A percentile compares a stretch with the other conserved stretches of the same genome.
Evolutionary conservation across 2,329 filamentous ascomycete genomes (phyloP).

Genomic region (Torrubiella hemipterigena): DNA sequence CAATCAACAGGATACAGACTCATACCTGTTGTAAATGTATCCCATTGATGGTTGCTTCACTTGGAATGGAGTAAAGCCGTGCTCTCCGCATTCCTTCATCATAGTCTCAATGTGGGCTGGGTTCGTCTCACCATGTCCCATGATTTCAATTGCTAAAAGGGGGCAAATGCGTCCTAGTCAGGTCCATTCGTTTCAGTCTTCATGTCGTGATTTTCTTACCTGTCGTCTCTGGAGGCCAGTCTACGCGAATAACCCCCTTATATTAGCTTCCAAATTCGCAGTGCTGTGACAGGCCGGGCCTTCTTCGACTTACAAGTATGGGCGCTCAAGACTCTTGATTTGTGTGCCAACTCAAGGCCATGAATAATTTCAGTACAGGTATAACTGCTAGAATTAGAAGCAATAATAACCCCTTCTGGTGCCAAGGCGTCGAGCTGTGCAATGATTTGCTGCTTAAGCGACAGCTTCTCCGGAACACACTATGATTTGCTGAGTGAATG

Average conservation of each 20-base stretch:
- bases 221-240: slow-evolving; percentile 20
- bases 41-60: slow-evolving; percentile 18
- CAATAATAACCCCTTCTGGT: slow-evolving; percentile 23
- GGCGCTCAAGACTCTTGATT: slow-evolving; percentile 24
- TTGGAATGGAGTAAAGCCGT: slow-evolving; percentile 18
- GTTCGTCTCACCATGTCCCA: slow-evolving; percentile 16
- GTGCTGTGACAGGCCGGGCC: background rate
- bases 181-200: background rate
- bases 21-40: slow-evolving; percentile 18
- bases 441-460: slow-evolving; percentile 27
- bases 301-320: slow-evolving; percentile 25
- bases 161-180: slow-evolving; percentile 1
- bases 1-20: background rate
- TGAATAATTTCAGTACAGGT: slow-evolving; percentile 28
- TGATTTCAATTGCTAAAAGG: slow-evolving; percentile 15
- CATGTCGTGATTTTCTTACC: slow-evolving; percentile 7
- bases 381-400: slow-evolving; percentile 35
- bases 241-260: slow-evolving; percentile 9
- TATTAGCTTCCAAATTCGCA: too few relatives aligned
- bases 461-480: slow-evolving; percentile 30
- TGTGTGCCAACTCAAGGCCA: slow-evolving; percentile 19
- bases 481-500: slow-evolving; percentile 7
- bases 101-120: slow-evolving; percentile 10
- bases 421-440: slow-evolving; percentile 24
- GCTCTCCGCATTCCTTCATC: slow-evolving; percentile 13